Evolutionary conservation across 495 filamentous ascomycete species (phyloP).

Genomic region (Rostrohypoxylon terebratum): DNA sequence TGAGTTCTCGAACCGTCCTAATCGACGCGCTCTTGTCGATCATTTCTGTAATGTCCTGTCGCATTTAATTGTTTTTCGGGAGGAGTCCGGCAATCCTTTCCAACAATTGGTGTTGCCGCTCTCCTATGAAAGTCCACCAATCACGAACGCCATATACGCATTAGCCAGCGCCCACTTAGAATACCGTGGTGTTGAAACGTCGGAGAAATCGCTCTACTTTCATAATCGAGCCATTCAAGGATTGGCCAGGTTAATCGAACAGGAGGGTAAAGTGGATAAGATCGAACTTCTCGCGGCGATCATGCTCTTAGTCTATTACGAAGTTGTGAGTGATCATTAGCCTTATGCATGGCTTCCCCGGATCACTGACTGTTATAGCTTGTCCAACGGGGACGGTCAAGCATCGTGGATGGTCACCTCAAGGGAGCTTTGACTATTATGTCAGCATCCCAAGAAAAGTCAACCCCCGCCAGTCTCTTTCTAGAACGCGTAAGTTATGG

Average conservation of each 20-base stretch:
- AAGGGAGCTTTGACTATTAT: conserved; percentile 71
- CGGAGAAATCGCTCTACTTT: conserved; percentile 68
- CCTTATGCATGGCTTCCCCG: not conserved
- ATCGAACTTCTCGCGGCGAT: conserved; percentile 71
- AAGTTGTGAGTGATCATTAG: conserved; percentile 64
- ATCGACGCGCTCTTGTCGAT: conserved; percentile 67
- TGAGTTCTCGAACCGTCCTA: conserved; percentile 66
- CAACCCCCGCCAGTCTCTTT: conserved; percentile 65
- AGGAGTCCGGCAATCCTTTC: conserved; percentile 72
- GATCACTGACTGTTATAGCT: conserved; percentile 56
- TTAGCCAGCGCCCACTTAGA: conserved; percentile 70
- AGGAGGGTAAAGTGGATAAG: conserved; percentile 60
- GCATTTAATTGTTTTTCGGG: conserved; percentile 71
- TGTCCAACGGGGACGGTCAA: conserved; percentile 67
- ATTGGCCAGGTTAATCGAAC: conserved; percentile 66
- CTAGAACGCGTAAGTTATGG: conserved; percentile 64
- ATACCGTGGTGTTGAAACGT: conserved; percentile 65
- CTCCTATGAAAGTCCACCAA: conserved; percentile 62
- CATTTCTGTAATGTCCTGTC: conserved; percentile 73
- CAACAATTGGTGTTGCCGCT: conserved; percentile 70
- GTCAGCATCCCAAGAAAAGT: conserved; percentile 59
- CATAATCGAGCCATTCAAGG: conserved; percentile 70
- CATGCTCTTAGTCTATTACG: conserved; percentile 72
- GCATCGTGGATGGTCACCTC: conserved; percentile 69
- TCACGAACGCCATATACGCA: conserved; percentile 70